Conservation (phyloP, 2,329 filamentous ascomycete species). For the Fusarium xyrophilum region DNA sequence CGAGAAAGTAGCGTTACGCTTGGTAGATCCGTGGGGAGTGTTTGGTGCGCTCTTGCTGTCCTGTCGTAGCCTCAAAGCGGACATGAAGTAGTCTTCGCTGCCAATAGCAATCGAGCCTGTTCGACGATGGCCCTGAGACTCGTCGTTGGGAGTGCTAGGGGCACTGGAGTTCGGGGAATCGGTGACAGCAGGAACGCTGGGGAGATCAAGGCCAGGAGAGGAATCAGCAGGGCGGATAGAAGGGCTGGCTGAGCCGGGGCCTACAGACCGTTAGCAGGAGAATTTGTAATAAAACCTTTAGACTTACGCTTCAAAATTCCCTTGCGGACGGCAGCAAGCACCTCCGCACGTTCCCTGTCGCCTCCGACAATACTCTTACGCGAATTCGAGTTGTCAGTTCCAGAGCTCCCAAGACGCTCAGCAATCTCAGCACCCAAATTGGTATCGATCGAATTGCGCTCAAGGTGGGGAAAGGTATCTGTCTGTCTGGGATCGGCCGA, state of each 20-base stretch:
- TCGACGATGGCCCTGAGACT: conserved; percentile 70
- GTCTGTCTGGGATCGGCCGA: conserved; percentile 73
- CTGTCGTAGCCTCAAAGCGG: conserved; percentile 73
- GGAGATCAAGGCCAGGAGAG: conserved; percentile 62
- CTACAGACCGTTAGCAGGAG: conserved; percentile 29
- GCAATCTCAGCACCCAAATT: conserved; percentile 55
- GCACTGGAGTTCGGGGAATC: conserved; percentile 86
- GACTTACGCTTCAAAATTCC: conserved; percentile 88
- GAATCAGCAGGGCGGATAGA: conserved; percentile 68
- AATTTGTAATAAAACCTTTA: neutral
- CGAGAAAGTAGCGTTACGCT: conserved; percentile 78
- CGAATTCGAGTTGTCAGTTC: conserved; percentile 66
- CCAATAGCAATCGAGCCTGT: conserved; percentile 75
- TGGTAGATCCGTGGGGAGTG: conserved; percentile 73
- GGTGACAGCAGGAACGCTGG: conserved; percentile 67
- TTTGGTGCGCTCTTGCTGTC: conserved; percentile 82
- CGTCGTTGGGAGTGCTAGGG: conserved; percentile 86
- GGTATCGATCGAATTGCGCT: conserved; percentile 80
- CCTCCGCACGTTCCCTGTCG: conserved; percentile 88
- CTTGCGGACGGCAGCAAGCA: conserved; percentile 90
- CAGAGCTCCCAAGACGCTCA: conserved; percentile 63
- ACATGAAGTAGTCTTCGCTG: conserved; percentile 89
- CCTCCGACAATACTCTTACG: conserved; percentile 91
- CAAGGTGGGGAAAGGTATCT: conserved; percentile 78
- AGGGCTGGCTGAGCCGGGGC: conserved; percentile 71